Base-by-base conservation (phyloP, 83 land plant genomes). In the Picea engelmannii region DNA sequence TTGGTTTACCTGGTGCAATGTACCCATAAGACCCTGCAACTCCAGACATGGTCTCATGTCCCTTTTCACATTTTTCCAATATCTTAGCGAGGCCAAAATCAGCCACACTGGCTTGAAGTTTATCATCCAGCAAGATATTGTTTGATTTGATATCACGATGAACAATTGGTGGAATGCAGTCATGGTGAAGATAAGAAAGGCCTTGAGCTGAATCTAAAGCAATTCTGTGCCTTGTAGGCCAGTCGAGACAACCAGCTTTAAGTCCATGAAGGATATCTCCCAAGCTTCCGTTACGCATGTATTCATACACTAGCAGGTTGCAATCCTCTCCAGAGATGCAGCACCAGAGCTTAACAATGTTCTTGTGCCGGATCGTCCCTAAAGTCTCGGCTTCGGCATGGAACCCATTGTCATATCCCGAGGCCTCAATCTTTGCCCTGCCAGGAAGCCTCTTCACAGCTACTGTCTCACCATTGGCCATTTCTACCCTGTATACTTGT, bases 81-180 rank as follows among this genome's bases (percentile, higher is more conserved):
- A 91, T 88, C 86, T 87, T 93, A 40, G 93, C 96, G 0, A 93
- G 83, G 23, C 96, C 96, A 83, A 93, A 93, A 66, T 93, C 96
- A 60, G 94, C 90, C 58, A 93, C 92, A 44, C 88, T 88, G 42
- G 96, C 88, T 76, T 88, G 87, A 68, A 88, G 83, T 35, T 89
- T 85, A 2, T 80, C 87, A 82, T 93, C 90, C 10, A 93, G 81
- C 7, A 91, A 88, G 25, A 93, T 88, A 44, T 93, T 93, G 52
- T 89, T 89, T 16, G 94, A 82, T 79, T 93, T 93, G 86, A 93
- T 88, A 62, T 93, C 96, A 16, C 96, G 78, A 84, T 93, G 96
- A 65, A 93, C 86, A 6, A 94, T 94, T 11, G 96, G 93, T 24
- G 85, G 85, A 31, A 68, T 11, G n/a, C 90, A 84, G 68, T 92